Evolutionary conservation across 1,284 basidiomycete genomes (phyloP).

Genomic region (Phellopilus nigrolimitatus): DNA sequence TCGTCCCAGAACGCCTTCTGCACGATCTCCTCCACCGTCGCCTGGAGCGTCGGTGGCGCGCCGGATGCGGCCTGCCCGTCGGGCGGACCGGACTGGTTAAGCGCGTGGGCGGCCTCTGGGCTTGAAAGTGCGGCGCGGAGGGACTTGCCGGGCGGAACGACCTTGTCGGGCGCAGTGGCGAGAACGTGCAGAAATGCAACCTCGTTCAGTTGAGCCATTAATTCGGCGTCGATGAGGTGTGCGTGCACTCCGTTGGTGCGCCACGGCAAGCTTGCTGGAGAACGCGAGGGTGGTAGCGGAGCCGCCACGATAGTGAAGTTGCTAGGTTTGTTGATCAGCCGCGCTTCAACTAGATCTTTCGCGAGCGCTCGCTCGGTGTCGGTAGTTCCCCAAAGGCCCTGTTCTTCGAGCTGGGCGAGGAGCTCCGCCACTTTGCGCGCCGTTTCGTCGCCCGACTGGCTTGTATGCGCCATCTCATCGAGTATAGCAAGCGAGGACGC

Average conservation of each 20-base stretch:
- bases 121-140: conserved; percentile 53
- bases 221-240: background rate
- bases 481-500: background rate
- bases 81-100: conserved; percentile 21
- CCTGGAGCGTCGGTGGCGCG: conserved; percentile 34
- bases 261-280: background rate
- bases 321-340: background rate
- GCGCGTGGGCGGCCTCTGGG: conserved; percentile 25
- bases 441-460: background rate
- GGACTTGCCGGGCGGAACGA: conserved; percentile 66
- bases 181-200: conserved; percentile 61
- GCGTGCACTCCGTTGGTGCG: background rate
- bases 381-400: background rate
- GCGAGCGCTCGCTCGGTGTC: background rate
- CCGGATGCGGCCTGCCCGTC: too few relatives aligned
- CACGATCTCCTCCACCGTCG: conserved; percentile 49
- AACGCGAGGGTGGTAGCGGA: background rate
- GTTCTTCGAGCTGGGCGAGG: background rate
- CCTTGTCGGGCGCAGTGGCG: conserved; percentile 48
- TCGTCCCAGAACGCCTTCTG: conserved; percentile 70
- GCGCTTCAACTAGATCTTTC: background rate
- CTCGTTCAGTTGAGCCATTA: conserved; percentile 39
- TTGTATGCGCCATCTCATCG: background rate
- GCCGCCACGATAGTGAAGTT: background rate
- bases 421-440: background rate